Conservation (phyloP, 1,139 yeast genomes). For the Diutina scorzettiae region DNA sequence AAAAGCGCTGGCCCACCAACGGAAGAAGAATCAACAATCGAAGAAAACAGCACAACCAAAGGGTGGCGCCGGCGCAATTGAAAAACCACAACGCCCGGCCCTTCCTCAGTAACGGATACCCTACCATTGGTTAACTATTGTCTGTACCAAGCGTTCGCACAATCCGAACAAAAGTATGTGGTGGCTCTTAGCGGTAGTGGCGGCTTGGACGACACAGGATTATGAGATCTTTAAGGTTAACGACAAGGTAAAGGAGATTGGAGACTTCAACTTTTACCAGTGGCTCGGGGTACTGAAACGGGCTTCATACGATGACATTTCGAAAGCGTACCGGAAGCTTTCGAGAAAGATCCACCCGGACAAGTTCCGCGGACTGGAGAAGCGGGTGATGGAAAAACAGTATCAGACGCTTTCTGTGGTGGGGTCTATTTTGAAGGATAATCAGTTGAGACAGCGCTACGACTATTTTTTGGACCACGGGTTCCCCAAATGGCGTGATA, state of each 20-base stretch:
- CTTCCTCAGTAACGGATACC: slow-evolving; percentile 24
- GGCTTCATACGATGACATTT: slow-evolving; percentile 51
- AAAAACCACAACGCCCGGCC: slow-evolving; percentile 24
- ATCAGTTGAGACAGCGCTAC: slow-evolving; percentile 56
- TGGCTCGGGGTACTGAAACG: slow-evolving; percentile 43
- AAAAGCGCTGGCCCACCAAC: slow-evolving; percentile 45
- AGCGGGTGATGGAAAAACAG: slow-evolving; percentile 37
- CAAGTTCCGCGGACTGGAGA: slow-evolving; percentile 39
- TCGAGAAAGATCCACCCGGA: slow-evolving; percentile 79
- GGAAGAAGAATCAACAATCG: slow-evolving; percentile 44
- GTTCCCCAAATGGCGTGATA: slow-evolving; percentile 68
- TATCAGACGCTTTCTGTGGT: slow-evolving; percentile 69
- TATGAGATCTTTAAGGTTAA: slow-evolving; percentile 72
- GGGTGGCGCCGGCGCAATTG: slow-evolving; percentile 26
- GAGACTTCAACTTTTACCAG: slow-evolving; percentile 58
- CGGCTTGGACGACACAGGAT: slow-evolving; percentile 45
- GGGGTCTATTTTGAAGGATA: slow-evolving; percentile 56
- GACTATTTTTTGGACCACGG: slow-evolving; percentile 80
- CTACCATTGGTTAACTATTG: no score
- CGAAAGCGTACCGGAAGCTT: slow-evolving; percentile 60
- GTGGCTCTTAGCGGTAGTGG: slow-evolving; percentile 9
- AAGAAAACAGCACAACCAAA: slow-evolving; percentile 41
- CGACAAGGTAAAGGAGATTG: slow-evolving; percentile 58
- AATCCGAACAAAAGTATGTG: no score
- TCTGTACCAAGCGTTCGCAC: no score